Evolutionary conservation across 768 basidiomycete genomes (phyloP), one percentile per base, ranked within the genome.

Genomic region (Lactarius akahatsu): DNA sequence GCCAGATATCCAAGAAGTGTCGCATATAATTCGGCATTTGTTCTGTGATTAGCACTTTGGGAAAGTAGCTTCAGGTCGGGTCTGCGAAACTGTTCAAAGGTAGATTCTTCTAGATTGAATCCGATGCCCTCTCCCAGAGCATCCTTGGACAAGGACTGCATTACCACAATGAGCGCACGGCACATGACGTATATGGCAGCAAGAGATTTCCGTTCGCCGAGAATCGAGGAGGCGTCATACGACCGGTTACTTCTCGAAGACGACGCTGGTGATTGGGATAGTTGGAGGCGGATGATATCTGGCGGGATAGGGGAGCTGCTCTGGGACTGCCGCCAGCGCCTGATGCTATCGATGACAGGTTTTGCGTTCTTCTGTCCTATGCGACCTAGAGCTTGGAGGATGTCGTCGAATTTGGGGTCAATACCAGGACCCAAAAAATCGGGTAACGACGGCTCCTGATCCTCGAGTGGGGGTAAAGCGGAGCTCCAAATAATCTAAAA

Each of bases 131-230:
- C 92, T 16, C 89, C 89, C 4, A 96, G 79, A 2, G 87, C 86
- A 70, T 94, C 92, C 72, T 89, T 89, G 1, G 89, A 81, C 32
- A 92, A 81, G 20, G 83, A 80, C 45, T 88, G 85, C 62, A 96
- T 82, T 15, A 95, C 85, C 2, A 85, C 86, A 32, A 94, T 87
- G 23, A 96, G 81, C 4, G 91, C 89, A 59, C 94, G 86, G 73
- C 92, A 95, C 86, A 94, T 89, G 73, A 98, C 86, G 74, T 94
- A 96, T 45, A 91, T 89, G 0, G 92, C 87, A 7, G 92, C 89
- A 4, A 96, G 81, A n/a, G 86, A 85, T 74, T 88, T 88, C 36
- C 89, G 86, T 74, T 91, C 91, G 63, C 81, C 83, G 55, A 89
- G 75, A n/a, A 86, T 72, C 36, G 76, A 77, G 0, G 82, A 77